phyloP scores from a whole-genome alignment of 2,329 filamentous ascomycete genomes.

The Monilinia fructigena region DNA sequence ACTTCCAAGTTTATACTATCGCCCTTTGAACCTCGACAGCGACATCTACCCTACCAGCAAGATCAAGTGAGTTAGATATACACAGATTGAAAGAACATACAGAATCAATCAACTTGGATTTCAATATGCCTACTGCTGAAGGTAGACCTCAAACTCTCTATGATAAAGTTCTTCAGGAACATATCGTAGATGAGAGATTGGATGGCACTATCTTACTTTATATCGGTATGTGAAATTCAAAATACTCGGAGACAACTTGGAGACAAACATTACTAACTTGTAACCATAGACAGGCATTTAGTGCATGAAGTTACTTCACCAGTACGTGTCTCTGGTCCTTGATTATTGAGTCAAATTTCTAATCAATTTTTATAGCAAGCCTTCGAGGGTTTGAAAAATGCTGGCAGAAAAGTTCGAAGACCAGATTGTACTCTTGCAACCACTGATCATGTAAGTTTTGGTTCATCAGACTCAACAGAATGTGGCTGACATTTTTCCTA shows the following conservation, averaged over 20 bases:
- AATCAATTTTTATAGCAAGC: constrained; percentile 69
- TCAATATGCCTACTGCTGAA: constrained; percentile 25
- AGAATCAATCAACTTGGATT: not conserved
- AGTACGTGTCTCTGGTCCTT: constrained; percentile 50
- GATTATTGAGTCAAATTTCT: constrained; percentile 17
- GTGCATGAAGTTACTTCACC: constrained; percentile 98
- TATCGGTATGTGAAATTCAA: constrained; percentile 63
- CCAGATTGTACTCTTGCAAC: constrained; percentile 96
- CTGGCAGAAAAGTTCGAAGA: constrained; percentile 80
- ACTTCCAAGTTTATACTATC: not conserved
- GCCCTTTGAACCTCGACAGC: not conserved
- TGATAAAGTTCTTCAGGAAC: constrained; percentile 94
- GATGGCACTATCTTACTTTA: constrained; percentile 92
- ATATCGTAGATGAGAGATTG: constrained; percentile 92
- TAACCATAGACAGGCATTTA: constrained; percentile 74
- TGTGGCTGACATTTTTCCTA: constrained; percentile 42
- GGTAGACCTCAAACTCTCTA: constrained; percentile 64
- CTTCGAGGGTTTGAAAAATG: constrained; percentile 76
- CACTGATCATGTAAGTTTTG: constrained; percentile 66
- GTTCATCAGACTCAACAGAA: not conserved
- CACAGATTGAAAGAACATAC: not conserved
- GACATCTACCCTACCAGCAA: not conserved
- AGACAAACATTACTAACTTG: constrained; percentile 25
- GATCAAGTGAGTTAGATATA: not conserved
- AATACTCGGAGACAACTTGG: too few relatives aligned